Base-by-base conservation (phyloP, 371 early-diverging fungal species). In the Paraphysoderma sedebokerense region DNA sequence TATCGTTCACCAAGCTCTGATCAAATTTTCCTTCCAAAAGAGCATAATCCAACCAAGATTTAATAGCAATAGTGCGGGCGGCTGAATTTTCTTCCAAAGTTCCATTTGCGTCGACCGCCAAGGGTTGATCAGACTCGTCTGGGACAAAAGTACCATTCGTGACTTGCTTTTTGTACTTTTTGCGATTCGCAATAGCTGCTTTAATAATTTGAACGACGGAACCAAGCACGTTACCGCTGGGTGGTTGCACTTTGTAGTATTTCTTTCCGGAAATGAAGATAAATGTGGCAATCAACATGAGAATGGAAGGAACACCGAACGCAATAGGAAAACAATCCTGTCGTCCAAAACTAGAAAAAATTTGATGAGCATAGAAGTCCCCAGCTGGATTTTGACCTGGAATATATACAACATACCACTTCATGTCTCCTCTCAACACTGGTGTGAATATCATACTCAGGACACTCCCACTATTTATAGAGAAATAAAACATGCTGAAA, bases 401-500 rank as follows among this genome's bases (percentile, higher is more conserved):
- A 13, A 34, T 17, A 34, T 17, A 34, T 17, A 34, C 13, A 34
- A 17, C 13, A 34, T 13, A 13, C 35, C 13, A 34, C 35, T 17
- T 13, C 17, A 13, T 7, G 35, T 7, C 11, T 8, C 22, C 28
- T 7, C 46, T 24, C 33, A 38, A 26, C 30, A 42, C 13, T 11
- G 52, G 52, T 15, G 52, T 52, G 9, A 51, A 20, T 15, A 52
- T 27, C 44, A 42, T 52, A 23, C 29, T 29, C 12, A 52, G 29
- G 11, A 50, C 51, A 22, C 13, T 29, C 12, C 67, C 60, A 15
- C 53, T 24, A 38, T 66, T 65, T 22, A 69, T 61, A n/a, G 50
- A 29, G 37, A 65, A 61, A 40, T 63, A 68, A 48, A 66, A 63
- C 15, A 55, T 12, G 27, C 42, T 47, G 47, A 66, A 66, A 44